A percentile compares a stretch with the other conserved stretches of the same genome.
phyloP scores from a whole-genome alignment of 208 protist genomes.

The Porcisia hertigi region DNA sequence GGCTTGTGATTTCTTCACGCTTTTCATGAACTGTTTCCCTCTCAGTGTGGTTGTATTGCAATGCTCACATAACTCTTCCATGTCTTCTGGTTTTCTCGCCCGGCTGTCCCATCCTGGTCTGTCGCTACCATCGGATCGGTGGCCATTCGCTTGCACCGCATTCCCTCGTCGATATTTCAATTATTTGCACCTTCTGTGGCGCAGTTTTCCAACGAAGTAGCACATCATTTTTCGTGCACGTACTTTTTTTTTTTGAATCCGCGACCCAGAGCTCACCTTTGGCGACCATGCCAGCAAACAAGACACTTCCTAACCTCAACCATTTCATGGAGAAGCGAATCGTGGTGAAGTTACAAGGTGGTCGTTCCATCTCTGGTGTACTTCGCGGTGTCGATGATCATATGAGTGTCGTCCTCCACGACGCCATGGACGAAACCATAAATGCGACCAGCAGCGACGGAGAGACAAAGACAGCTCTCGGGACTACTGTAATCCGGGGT shows the following conservation, averaged over 20 bases:
- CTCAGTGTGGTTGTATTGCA: no score
- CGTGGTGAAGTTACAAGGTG: slow-evolving; percentile 94
- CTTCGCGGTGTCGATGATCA: slow-evolving; percentile 97
- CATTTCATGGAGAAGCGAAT: slow-evolving; percentile 95
- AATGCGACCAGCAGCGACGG: slow-evolving; percentile 19
- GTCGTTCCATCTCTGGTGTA: slow-evolving; percentile 93
- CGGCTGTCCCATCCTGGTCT: no score
- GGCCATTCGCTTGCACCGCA: no score
- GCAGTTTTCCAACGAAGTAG: background rate
- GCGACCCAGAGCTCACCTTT: background rate
- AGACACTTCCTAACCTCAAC: slow-evolving; percentile 86
- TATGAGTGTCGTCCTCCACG: slow-evolving; percentile 97
- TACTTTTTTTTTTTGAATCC: background rate
- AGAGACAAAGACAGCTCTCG: slow-evolving; percentile 80
- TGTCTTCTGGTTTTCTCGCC: no score
- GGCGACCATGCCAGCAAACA: slow-evolving; percentile 31
- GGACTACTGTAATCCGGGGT: slow-evolving; percentile 90
- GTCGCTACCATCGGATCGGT: no score
- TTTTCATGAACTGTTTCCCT: no score
- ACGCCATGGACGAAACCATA: slow-evolving; percentile 93
- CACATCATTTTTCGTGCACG: no score
- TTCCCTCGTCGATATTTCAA: background rate
- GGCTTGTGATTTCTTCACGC: no score
- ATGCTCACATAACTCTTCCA: no score
- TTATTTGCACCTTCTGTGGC: background rate